These are phyloP conservation scores for Hirschioporus abietinus DNA, from an alignment of 768 basidiomycete species.

Conservation along the genomic window DNA sequence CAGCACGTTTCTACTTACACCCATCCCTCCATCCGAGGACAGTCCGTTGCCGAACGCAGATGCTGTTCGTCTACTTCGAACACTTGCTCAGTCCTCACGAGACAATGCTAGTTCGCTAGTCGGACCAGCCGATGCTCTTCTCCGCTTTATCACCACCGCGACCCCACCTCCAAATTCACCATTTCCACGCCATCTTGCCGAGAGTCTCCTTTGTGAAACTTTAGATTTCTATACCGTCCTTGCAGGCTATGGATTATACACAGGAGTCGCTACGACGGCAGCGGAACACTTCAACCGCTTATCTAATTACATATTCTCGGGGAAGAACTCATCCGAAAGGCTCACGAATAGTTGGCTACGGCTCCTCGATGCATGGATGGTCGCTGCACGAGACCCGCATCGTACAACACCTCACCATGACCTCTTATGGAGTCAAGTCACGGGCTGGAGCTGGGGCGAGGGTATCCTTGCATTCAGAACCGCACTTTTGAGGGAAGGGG, in stretches of 20 bases:
- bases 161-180: slow-evolving; percentile 35
- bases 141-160: slow-evolving; percentile 64
- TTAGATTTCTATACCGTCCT: slow-evolving; percentile 61
- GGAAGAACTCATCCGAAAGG: slow-evolving; percentile 7
- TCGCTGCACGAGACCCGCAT: slow-evolving; percentile 89
- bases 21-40: slow-evolving; percentile 36
- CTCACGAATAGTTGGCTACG: slow-evolving; percentile 49
- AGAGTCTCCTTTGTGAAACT: slow-evolving; percentile 46
- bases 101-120: slow-evolving; percentile 52
- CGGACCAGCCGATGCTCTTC: slow-evolving; percentile 54
- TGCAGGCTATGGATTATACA: slow-evolving; percentile 74
- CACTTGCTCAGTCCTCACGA: slow-evolving; percentile 63
- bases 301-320: slow-evolving; percentile 38
- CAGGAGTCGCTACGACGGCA: slow-evolving; percentile 63
- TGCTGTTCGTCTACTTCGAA: slow-evolving; percentile 53
- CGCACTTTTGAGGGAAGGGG: slow-evolving; percentile 15
- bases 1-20: slow-evolving; percentile 51
- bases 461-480: slow-evolving; percentile 40
- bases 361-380: slow-evolving; percentile 66
- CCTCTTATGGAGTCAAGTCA: slow-evolving; percentile 83
- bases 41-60: slow-evolving; percentile 31
- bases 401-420: slow-evolving; percentile 81
- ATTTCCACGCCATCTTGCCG: slow-evolving; percentile 32
- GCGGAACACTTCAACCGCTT: slow-evolving; percentile 49
- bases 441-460: slow-evolving; percentile 70